phyloP scores from a whole-genome alignment of 345 rosid genomes.

The Psidium friedrichsthalianum region DNA sequence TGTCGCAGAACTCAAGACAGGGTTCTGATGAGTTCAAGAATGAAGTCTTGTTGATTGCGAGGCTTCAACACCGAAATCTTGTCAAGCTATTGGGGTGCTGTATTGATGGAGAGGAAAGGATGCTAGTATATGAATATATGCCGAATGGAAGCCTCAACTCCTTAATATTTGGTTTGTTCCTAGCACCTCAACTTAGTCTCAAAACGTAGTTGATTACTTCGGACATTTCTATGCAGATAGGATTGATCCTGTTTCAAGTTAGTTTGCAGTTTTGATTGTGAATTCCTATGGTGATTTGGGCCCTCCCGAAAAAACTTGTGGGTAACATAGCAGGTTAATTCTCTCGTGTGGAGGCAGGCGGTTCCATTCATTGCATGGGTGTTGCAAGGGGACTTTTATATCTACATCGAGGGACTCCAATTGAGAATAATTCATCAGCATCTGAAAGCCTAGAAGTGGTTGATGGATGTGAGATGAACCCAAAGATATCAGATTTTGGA shows the following conservation, averaged over 20 bases:
- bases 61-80: slow-evolving; percentile 25
- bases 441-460: slow-evolving; percentile 16
- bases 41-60: slow-evolving; percentile 13
- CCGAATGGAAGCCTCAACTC: slow-evolving; percentile 17
- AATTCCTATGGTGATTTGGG: neutral
- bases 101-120: slow-evolving; percentile 7
- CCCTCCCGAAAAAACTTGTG: neutral
- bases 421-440: slow-evolving; percentile 21
- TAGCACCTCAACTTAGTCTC: neutral
- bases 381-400: slow-evolving; percentile 26
- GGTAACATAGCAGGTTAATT: neutral
- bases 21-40: slow-evolving; percentile 20
- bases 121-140: slow-evolving; percentile 18
- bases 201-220: neutral
- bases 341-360: neutral
- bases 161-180: slow-evolving; percentile 13
- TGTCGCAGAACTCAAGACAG: slow-evolving; percentile 12
- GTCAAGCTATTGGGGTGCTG: slow-evolving; percentile 18
- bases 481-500: slow-evolving; percentile 28
- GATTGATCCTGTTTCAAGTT: neutral
- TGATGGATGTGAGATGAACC: slow-evolving; percentile 22
- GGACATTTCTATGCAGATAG: neutral
- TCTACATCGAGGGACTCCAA: slow-evolving; percentile 22
- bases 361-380: slow-evolving; percentile 10
- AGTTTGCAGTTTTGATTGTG: neutral